phyloP scores from a whole-genome alignment of 257 asterid genomes.

The Nicotiana benthamiana region DNA sequence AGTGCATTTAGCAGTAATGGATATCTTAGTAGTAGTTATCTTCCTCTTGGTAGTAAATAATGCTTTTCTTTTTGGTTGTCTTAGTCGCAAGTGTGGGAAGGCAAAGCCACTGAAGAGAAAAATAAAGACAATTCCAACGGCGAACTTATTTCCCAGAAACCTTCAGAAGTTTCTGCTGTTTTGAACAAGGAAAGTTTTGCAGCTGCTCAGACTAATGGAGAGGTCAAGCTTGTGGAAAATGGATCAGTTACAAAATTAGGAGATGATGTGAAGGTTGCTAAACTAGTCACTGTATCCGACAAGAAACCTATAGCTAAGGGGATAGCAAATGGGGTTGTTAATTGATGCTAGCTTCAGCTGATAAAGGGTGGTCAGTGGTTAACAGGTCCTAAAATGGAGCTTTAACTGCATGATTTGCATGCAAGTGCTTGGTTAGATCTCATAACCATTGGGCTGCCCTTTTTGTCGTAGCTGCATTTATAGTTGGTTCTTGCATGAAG shows the following conservation, averaged over 20 bases:
- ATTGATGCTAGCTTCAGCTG: slow-evolving; percentile 31
- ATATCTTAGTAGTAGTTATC: not conserved
- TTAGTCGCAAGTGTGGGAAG: slow-evolving; percentile 16
- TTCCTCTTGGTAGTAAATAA: not conserved
- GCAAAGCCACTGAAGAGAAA: slow-evolving; percentile 19
- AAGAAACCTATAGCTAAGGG: slow-evolving; percentile 12
- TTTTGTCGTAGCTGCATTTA: slow-evolving; percentile 3
- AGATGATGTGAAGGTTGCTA: slow-evolving; percentile 10
- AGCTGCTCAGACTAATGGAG: slow-evolving; percentile 10
- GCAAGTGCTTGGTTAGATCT: not conserved
- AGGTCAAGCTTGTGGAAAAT: not conserved
- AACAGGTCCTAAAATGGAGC: not conserved
- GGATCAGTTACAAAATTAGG: slow-evolving; percentile 8
- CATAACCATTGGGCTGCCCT: not conserved
- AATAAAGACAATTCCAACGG: slow-evolving; percentile 23
- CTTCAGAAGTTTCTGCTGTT: slow-evolving; percentile 14
- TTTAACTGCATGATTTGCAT: not conserved
- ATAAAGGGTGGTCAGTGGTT: slow-evolving; percentile 8
- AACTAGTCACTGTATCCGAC: slow-evolving; percentile 22
- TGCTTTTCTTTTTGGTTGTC: not conserved
- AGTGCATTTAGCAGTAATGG: not conserved
- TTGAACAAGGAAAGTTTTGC: slow-evolving; percentile 10
- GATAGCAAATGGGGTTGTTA: slow-evolving; percentile 31
- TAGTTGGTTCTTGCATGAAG: too few species aligned
- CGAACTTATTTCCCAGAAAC: slow-evolving; percentile 17